These are phyloP conservation scores for Pseudonectria foliicola DNA, from an alignment of 2,329 filamentous ascomycete species.

Conservation along the genomic window DNA sequence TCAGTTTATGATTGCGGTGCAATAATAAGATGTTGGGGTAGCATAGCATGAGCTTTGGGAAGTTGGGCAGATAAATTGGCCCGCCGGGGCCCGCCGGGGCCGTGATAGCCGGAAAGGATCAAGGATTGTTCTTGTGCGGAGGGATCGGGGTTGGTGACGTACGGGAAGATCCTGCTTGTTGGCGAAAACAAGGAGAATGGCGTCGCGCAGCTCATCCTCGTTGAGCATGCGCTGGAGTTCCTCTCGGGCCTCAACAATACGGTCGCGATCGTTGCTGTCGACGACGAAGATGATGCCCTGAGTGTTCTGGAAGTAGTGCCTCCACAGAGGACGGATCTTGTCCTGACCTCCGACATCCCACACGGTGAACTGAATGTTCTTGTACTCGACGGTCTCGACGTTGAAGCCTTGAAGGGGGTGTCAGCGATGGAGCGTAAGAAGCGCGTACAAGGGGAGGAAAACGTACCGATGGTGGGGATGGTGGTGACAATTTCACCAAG, in stretches of 20 bases:
- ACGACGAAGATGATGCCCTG: constrained; percentile 99
- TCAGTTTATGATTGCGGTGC: constrained; percentile 11
- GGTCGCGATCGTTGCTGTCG: constrained; percentile 97
- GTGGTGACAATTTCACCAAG: constrained; percentile 98
- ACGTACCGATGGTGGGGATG: constrained; percentile 88
- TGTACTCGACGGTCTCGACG: constrained; percentile 99
- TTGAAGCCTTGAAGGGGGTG: constrained; percentile 70
- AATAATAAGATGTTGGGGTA: constrained; percentile 1
- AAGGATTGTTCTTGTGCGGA: neutral
- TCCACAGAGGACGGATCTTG: constrained; percentile 99
- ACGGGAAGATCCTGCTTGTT: constrained; percentile 99
- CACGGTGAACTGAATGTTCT: constrained; percentile 99
- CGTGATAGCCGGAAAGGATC: no score
- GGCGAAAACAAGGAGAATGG: constrained; percentile 92
- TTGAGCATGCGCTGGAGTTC: constrained; percentile 98
- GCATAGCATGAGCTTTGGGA: constrained; percentile 1
- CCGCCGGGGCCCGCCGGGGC: neutral
- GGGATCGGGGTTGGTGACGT: constrained; percentile 36
- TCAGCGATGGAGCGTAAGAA: constrained; percentile 15
- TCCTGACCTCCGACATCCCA: constrained; percentile 99
- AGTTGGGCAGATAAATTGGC: no score
- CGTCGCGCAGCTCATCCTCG: constrained; percentile 97
- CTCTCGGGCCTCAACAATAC: constrained; percentile 93
- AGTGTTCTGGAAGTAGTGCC: constrained; percentile 99
- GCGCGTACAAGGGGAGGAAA: constrained; percentile 2